Base-by-base conservation (phyloP, 2,329 filamentous ascomycete genomes). In the Hymenoscyphus linearis region DNA sequence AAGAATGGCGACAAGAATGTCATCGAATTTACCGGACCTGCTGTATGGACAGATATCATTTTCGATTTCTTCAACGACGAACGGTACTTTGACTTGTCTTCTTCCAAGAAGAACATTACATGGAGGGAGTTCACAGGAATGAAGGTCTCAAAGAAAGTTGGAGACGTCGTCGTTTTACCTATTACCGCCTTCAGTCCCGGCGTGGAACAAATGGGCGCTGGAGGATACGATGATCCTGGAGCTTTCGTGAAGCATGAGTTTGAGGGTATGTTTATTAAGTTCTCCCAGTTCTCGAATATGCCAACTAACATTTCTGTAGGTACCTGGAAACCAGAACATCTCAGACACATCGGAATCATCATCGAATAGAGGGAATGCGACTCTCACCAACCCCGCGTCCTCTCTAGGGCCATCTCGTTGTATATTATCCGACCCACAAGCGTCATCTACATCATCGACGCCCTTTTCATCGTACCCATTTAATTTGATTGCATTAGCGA, bases 151-250 rank as follows among this genome's bases (percentile, higher is more conserved):
- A 96, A 91, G 78, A 93, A 92, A 72, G 87, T 98, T 18, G 95
- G 95, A 53, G 95, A 99, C 75, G 91, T 97, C 2, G 86, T 97
- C 58, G 87, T 99, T 14, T 78, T 99, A 62, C 95, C 95, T 27
- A 98, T 99, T 70, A 99, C 95, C 6, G 93, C 92, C 75, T 99
- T 99, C 79, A 96, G 92, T 70, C 95, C 95, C 0, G 95, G 95
- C 27, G 91, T 98, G 52, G 84, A 87, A 68, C 92, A 96, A 74
- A 98, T 97, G 92, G 90, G 90, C 13, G 90, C 95, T 53, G 87
- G 88, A 70, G 92, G 96, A 65, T 82, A 87, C 50, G 91, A 97
- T 68, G 89, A 98, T 73, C 91, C 92, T 1, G 93, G 96, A 91
- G 95, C 95, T 1, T 98, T 96, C 79, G 95, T 99, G 64, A 93